Evolutionary conservation across 345 rosid genomes (phyloP).

Genomic region (Brassica carinata): DNA sequence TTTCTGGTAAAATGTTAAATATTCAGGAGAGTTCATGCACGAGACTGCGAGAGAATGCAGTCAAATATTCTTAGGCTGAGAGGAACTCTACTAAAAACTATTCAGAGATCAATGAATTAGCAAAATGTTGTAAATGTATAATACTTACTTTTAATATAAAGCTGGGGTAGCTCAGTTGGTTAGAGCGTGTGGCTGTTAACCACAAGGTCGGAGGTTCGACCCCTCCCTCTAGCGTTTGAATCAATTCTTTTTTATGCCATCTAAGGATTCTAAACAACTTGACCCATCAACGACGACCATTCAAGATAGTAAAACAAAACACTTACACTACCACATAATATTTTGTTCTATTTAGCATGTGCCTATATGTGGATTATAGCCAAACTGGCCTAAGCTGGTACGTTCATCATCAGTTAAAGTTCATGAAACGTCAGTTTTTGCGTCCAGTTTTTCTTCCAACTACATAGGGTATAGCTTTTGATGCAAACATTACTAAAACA

Average conservation of each 20-base stretch:
- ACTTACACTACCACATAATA: neutral
- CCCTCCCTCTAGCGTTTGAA: neutral
- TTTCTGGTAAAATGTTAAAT: too few species aligned
- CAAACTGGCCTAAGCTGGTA: neutral
- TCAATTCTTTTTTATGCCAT: neutral
- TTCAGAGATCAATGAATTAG: neutral
- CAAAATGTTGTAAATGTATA: too few species aligned
- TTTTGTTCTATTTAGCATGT: neutral
- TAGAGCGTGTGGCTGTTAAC: constrained; percentile 89
- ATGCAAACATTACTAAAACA: neutral
- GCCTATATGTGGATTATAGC: neutral
- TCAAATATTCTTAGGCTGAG: neutral
- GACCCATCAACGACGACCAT: neutral
- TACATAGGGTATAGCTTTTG: neutral
- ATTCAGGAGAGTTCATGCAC: neutral
- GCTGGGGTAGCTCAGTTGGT: constrained; percentile 97
- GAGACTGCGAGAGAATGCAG: neutral
- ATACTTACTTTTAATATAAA: neutral
- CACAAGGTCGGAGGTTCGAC: constrained; percentile 30
- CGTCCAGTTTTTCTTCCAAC: neutral
- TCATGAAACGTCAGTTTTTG: neutral
- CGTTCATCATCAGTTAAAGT: neutral
- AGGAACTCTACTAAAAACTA: neutral
- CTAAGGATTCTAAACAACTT: neutral
- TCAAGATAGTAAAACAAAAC: neutral